phyloP scores from a whole-genome alignment of 2,329 filamentous ascomycete species.

The Aspergillus sojae region DNA sequence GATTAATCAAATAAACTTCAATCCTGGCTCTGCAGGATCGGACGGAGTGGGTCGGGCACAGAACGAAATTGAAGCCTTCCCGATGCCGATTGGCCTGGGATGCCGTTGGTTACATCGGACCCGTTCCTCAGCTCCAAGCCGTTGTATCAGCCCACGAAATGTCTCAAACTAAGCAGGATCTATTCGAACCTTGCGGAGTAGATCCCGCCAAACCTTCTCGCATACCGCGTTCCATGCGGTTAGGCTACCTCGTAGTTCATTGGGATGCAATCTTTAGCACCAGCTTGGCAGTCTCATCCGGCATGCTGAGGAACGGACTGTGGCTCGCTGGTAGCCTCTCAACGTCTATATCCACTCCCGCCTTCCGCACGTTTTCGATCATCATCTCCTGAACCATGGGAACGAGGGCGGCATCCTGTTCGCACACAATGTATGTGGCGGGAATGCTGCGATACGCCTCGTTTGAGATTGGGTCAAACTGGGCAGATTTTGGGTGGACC shows the following conservation, averaged over 20 bases:
- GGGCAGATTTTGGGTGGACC: not conserved
- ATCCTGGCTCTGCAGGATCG: not conserved
- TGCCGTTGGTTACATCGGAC: not conserved
- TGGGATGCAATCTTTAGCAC: not conserved
- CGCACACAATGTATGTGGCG: slow-evolving; percentile 8
- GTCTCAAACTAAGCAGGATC: not conserved
- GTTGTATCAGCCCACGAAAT: not conserved
- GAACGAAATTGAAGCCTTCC: not conserved
- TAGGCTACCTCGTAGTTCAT: not conserved
- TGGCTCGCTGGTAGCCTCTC: not conserved
- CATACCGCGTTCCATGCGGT: not conserved
- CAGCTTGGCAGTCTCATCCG: not conserved
- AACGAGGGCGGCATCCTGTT: slow-evolving; percentile 3
- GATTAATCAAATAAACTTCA: not conserved
- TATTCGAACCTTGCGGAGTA: not conserved
- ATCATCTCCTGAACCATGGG: slow-evolving; percentile 5
- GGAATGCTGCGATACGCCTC: slow-evolving; percentile 8
- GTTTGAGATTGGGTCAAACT: not conserved
- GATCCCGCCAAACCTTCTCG: not conserved
- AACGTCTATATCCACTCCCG: not conserved
- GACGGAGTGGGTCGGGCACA: not conserved
- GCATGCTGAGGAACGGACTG: slow-evolving; percentile 1
- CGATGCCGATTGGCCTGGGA: not conserved
- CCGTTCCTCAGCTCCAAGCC: not conserved
- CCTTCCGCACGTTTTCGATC: not conserved